A percentile compares a stretch with the other conserved stretches of the same genome.
Conservation (phyloP, 371 early-diverging fungal genomes). For the Funneliformis caledonium region DNA sequence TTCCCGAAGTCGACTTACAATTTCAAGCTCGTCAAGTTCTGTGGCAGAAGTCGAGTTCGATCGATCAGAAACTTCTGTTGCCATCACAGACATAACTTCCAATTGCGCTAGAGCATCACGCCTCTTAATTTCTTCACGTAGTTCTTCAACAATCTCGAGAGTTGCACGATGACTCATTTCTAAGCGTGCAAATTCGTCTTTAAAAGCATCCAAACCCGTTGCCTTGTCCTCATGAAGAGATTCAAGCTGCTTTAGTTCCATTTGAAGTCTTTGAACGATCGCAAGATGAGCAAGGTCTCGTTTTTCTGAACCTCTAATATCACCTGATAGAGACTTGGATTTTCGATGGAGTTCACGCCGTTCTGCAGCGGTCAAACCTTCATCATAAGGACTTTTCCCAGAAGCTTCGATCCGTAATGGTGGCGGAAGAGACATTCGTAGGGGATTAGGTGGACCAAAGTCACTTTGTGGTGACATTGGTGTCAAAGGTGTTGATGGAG, state of each 20-base stretch:
- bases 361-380: not conserved
- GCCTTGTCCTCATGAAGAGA: conserved; percentile 32
- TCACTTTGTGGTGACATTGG: conserved; percentile 14
- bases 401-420: not conserved
- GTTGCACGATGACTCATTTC: conserved; percentile 34
- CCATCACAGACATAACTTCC: conserved; percentile 11
- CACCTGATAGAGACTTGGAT: conserved; percentile 25
- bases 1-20: conserved; percentile 19
- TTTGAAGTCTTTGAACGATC: conserved; percentile 31
- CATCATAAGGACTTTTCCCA: not conserved
- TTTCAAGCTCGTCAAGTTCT: conserved; percentile 32
- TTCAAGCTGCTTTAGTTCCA: conserved; percentile 25
- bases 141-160: conserved; percentile 39
- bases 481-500: not conserved
- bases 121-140: conserved; percentile 34
- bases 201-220: conserved; percentile 20
- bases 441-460: not conserved
- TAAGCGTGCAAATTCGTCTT: conserved; percentile 30
- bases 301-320: conserved; percentile 15
- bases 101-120: conserved; percentile 16
- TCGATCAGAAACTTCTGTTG: not conserved
- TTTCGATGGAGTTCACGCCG: conserved; percentile 9
- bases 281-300: not conserved
- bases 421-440: not conserved
- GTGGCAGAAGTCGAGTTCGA: not conserved